Evolutionary conservation across 768 basidiomycete species (phyloP).

Genomic region (Sistotremastrum suecicum): DNA sequence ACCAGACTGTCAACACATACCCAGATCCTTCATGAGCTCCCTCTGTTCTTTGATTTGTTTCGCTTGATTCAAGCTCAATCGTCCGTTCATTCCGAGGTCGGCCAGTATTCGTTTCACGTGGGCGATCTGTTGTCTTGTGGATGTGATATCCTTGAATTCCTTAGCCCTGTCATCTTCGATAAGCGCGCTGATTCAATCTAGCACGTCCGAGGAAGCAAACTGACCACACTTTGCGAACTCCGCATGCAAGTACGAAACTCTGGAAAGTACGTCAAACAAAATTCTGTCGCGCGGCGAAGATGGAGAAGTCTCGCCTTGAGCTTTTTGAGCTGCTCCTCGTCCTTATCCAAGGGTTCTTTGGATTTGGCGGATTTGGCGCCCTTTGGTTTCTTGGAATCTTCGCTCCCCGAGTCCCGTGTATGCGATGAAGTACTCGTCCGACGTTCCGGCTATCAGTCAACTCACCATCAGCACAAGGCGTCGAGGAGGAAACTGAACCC

Average conservation of each 20-base stretch:
- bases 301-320: conserved; percentile 42
- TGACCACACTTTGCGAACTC: conserved; percentile 63
- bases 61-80: conserved; percentile 69
- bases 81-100: conserved; percentile 70
- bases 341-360: conserved; percentile 26
- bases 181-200: not conserved
- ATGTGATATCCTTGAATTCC: conserved; percentile 47
- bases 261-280: conserved; percentile 14
- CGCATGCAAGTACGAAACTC: conserved; percentile 61
- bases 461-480: not conserved
- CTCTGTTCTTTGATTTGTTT: conserved; percentile 56
- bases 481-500: not conserved
- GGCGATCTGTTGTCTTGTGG: conserved; percentile 46
- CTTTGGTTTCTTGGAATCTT: conserved; percentile 5
- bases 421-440: conserved; percentile 14
- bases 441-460: conserved; percentile 12
- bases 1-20: conserved; percentile 26
- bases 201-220: not conserved
- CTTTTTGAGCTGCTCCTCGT: conserved; percentile 61
- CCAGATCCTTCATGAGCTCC: conserved; percentile 65
- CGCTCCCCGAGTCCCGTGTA: conserved; percentile 2
- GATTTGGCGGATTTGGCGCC: not conserved
- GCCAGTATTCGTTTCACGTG: conserved; percentile 49
- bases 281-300: not conserved
- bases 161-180: conserved; percentile 19